Percentiles rank a stretch among this genome's conserved stretches.
Conservation (phyloP, 805 yeast species). For the Hanseniaspora pseudoguilliermondii region DNA sequence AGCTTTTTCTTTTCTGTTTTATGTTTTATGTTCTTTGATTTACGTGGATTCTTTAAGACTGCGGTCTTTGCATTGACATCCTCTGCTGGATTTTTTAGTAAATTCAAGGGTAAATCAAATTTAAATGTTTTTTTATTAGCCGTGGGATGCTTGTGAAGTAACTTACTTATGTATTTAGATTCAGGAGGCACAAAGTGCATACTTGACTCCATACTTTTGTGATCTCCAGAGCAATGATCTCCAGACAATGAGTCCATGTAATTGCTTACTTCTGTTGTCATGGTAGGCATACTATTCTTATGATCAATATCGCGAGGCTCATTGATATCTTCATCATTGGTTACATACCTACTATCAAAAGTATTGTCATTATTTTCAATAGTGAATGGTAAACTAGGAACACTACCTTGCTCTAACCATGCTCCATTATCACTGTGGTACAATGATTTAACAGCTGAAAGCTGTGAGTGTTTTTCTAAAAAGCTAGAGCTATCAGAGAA, state of each 20-base stretch:
- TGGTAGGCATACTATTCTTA: neutral
- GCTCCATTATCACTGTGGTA: constrained; percentile 8
- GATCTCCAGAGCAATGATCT: neutral
- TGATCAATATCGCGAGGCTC: neutral
- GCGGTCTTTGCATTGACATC: constrained; percentile 22
- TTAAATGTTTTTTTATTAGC: constrained; percentile 25
- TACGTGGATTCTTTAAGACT: neutral
- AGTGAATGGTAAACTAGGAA: constrained; percentile 8
- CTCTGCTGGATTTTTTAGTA: constrained; percentile 26
- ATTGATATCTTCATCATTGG: neutral
- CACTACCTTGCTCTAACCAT: constrained; percentile 1
- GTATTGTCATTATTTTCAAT: neutral
- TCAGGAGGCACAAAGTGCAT: constrained; percentile 15
- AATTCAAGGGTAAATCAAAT: constrained; percentile 22
- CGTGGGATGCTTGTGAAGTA: constrained; percentile 27
- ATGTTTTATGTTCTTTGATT: constrained; percentile 22
- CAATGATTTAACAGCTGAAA: constrained; percentile 8
- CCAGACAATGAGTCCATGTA: neutral
- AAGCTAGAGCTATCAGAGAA: neutral
- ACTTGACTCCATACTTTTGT: neutral
- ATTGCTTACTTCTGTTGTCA: neutral
- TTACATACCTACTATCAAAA: neutral
- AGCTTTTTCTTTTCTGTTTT: constrained; percentile 28
- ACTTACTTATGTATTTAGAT: constrained; percentile 26
- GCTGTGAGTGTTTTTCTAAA: constrained; percentile 2